These are phyloP conservation scores for Rhodotorula sp. DNA, from an alignment of 1,284 basidiomycete species.

Conservation along the genomic window DNA sequence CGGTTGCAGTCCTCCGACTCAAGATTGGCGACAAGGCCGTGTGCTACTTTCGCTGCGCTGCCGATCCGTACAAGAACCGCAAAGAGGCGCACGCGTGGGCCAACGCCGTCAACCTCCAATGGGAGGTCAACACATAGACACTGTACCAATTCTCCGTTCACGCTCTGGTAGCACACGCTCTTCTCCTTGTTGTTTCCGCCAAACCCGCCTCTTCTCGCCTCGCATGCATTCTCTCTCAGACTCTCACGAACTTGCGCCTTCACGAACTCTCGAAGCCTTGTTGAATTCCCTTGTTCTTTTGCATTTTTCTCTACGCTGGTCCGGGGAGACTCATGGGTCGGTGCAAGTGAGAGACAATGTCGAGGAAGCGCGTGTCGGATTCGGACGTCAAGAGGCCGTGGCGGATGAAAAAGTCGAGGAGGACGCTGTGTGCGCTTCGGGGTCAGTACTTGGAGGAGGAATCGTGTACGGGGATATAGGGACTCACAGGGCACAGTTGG, in stretches of 20 bases:
- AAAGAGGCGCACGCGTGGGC: conserved; percentile 26
- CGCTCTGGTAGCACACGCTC: not conserved
- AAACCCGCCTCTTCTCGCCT: not conserved
- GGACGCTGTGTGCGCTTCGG: conserved; percentile 54
- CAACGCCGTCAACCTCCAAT: conserved; percentile 33
- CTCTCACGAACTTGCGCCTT: not conserved
- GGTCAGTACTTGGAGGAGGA: not conserved
- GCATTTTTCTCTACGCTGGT: conserved; percentile 14
- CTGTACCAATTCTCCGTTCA: not conserved
- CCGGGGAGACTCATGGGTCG: conserved; percentile 26
- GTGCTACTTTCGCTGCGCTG: conserved; percentile 71
- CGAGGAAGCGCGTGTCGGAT: conserved; percentile 39
- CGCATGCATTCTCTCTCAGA: not conserved
- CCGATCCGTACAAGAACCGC: conserved; percentile 6
- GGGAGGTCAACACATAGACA: conserved; percentile 16
- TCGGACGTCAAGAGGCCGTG: conserved; percentile 43
- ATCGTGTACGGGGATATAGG: not conserved
- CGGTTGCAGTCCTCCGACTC: conserved; percentile 64
- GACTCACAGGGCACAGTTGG: conserved; percentile 67
- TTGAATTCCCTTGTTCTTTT: no score
- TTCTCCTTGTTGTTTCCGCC: not conserved
- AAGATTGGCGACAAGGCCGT: conserved; percentile 81
- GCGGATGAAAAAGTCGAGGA: conserved; percentile 77
- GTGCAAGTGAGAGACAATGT: conserved; percentile 21
- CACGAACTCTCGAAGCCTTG: not conserved